Conservation (phyloP, 139 green algal genomes). For the Micromonas commoda region DNA sequence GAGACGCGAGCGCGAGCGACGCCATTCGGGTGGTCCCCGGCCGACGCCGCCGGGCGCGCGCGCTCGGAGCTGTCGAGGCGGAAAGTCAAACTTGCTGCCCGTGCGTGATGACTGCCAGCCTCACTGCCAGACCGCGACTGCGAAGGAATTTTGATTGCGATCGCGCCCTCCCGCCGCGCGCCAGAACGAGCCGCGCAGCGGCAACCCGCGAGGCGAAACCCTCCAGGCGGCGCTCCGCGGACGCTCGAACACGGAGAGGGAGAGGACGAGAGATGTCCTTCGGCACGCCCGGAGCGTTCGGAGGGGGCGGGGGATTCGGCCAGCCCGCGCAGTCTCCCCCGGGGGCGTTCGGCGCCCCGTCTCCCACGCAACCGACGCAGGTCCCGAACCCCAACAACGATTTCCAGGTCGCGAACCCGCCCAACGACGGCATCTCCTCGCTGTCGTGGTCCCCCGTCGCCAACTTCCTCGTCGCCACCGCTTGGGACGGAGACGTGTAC, state of each 20-base stretch:
- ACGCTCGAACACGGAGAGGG: no score
- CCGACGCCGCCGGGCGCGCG: not conserved
- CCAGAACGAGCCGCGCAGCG: no score
- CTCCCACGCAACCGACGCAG: not conserved
- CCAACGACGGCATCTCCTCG: constrained; percentile 72
- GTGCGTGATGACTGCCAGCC: no score
- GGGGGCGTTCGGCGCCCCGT: not conserved
- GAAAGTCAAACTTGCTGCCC: no score
- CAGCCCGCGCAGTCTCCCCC: not conserved
- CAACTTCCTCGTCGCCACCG: constrained; percentile 83
- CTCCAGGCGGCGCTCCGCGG: no score
- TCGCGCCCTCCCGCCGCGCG: no score
- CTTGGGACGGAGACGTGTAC: constrained; percentile 74
- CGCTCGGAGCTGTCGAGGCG: not conserved
- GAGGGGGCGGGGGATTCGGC: not conserved
- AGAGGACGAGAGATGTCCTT: constrained; percentile 5
- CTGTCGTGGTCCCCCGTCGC: constrained; percentile 71
- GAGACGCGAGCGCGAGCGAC: no score
- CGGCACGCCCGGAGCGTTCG: not conserved
- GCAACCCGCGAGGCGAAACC: no score
- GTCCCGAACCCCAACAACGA: constrained; percentile 71
- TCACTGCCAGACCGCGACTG: no score
- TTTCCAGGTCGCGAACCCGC: constrained; percentile 57
- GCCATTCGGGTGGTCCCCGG: no score
- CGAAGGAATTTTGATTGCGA: no score